phyloP scores from a whole-genome alignment of 2,329 filamentous ascomycete species.

The Sclerotinia nivalis region DNA sequence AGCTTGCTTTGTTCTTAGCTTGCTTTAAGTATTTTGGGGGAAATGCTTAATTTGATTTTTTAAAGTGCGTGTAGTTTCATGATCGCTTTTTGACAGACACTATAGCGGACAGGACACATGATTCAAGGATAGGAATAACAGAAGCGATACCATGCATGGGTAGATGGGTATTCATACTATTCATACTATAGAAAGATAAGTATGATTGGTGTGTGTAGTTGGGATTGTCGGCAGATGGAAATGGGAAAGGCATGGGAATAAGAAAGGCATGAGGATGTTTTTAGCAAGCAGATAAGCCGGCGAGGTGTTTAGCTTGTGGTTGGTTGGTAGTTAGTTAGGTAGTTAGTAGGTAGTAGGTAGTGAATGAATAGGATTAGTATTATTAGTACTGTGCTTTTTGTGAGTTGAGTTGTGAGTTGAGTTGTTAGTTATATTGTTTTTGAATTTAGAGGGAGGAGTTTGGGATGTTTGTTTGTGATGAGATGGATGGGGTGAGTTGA shows the following conservation, averaged over 20 bases:
- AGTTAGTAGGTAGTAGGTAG: no score
- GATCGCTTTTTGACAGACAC: not conserved
- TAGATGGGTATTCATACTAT: not conserved
- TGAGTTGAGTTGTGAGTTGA: no score
- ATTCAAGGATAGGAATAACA: not conserved
- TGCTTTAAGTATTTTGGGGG: not conserved
- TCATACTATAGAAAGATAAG: not conserved
- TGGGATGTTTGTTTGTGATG: no score
- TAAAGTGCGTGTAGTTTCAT: not conserved
- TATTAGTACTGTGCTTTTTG: no score
- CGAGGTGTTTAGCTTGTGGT: no score
- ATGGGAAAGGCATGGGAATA: not conserved
- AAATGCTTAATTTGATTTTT: not conserved
- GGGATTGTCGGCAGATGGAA: not conserved
- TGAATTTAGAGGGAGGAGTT: no score
- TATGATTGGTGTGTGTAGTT: conserved; percentile 19
- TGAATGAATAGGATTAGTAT: no score
- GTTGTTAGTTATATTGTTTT: no score
- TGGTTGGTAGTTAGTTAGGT: no score
- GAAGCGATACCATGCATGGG: not conserved
- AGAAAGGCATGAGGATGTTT: not conserved
- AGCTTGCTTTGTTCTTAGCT: not conserved
- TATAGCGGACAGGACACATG: not conserved
- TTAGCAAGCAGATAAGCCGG: not conserved
- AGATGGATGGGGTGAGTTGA: no score